Evolutionary conservation across 306 rosid species (phyloP), one percentile per base, ranked within the genome.

Genomic region (Dryas alaskensis): DNA sequence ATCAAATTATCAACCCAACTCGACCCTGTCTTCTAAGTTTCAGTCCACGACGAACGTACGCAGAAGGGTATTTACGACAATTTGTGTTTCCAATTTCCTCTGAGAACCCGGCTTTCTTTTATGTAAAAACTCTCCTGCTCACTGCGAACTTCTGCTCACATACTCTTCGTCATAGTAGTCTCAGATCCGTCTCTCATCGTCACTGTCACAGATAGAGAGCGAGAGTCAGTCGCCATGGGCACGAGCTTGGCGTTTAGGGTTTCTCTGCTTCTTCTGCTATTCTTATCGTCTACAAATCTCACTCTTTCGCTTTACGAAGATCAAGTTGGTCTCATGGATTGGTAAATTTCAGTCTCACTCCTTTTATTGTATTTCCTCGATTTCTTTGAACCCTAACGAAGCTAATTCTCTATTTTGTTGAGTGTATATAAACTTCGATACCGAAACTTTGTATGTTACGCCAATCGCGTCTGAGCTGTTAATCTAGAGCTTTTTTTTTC

Each of bases 271-370:
- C 75, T 89, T 60, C 63, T 73, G 0, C 37, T 88, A 8, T 73
- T 90, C 59, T 72, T 85, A 39, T 80, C 82, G 0, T 78, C 48
- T 4, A 47, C 83, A 46, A 64, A 78, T 60, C 78, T 81, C 64
- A 61, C 72, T 77, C 74, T 55, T 50, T 90, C 99, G 22, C 87
- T 95, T 2, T 88, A 82, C 82, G 92, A 92, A 87, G 99, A 95
- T 89, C 99, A 95, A 87, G 91, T 87, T 37, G 99, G 98, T 62
- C 99, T 92, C 69, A 84, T 88, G 91, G 99, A 92, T 79, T 95
- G 99, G 99, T 95, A 59, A 75, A 74, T 85, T 79, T 76, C 81
- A 50, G 58, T 69, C 70, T 74, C 80, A 19, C 3, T 62, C 50
- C 71, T 17, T 47, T 49, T 55, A 17, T 54, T 62, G 64, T 43